Conservation (phyloP, 495 filamentous ascomycete species). For the Podospora sp. region DNA sequence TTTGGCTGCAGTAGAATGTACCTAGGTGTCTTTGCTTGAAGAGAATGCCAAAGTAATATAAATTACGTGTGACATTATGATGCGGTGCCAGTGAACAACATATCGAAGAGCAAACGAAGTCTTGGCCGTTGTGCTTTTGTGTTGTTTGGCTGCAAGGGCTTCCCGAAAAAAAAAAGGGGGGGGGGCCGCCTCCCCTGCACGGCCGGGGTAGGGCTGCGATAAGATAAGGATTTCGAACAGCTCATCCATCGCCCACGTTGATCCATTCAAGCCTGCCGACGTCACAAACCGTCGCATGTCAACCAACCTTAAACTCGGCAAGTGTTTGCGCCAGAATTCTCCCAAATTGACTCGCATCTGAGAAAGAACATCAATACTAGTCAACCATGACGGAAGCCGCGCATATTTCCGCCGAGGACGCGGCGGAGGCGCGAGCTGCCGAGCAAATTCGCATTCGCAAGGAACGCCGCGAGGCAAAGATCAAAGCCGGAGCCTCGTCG, state of each 20-base stretch:
- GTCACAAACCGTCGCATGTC: slow-evolving; percentile 8
- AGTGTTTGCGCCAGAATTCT: not conserved
- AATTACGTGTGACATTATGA: too few relatives aligned
- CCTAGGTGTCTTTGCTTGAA: not conserved
- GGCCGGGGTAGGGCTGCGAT: slow-evolving; percentile 10
- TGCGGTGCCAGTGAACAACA: too few relatives aligned
- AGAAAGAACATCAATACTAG: not conserved
- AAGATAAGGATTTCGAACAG: slow-evolving; percentile 28
- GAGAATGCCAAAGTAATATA: not conserved
- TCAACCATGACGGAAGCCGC: slow-evolving; percentile 31
- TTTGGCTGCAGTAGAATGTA: slow-evolving; percentile 9
- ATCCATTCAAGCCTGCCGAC: slow-evolving; percentile 11
- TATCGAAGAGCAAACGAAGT: not conserved
- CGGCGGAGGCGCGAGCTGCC: slow-evolving; percentile 64
- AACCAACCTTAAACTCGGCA: not conserved
- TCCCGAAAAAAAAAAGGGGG: not conserved
- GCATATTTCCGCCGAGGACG: slow-evolving; percentile 35
- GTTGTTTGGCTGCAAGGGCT: not conserved
- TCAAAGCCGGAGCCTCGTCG: slow-evolving; percentile 76
- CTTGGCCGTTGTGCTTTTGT: not conserved
- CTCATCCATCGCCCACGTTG: slow-evolving; percentile 17
- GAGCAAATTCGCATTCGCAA: slow-evolving; percentile 83
- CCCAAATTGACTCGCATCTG: not conserved
- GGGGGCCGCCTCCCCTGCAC: not conserved
- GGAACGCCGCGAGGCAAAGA: slow-evolving; percentile 87